A percentile compares a stretch with the other conserved stretches of the same genome.
Conservation (phyloP, 768 basidiomycete genomes). For the Lentinula aciculospora region DNA sequence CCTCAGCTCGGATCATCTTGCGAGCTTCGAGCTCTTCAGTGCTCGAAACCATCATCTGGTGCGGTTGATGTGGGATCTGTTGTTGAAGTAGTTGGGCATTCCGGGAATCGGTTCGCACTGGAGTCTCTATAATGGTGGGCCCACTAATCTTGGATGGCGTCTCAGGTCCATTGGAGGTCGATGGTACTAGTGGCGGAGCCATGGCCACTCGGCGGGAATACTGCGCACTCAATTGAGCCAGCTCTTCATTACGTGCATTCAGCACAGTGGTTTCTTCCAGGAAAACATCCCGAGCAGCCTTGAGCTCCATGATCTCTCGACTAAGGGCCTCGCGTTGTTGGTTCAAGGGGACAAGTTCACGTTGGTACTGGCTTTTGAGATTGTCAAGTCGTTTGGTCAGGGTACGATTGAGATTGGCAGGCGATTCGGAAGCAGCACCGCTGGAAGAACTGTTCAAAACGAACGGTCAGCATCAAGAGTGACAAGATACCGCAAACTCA, state of each 20-base stretch:
- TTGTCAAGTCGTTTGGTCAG: conserved; percentile 82
- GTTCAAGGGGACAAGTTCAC: conserved; percentile 80
- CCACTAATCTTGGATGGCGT: conserved; percentile 19
- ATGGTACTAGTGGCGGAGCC: conserved; percentile 9
- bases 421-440: conserved; percentile 30
- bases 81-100: conserved; percentile 6
- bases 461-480: neutral
- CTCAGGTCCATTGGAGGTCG: conserved; percentile 20
- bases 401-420: conserved; percentile 54
- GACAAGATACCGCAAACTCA: too few relatives aligned
- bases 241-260: conserved; percentile 87
- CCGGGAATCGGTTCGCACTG: conserved; percentile 15
- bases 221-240: conserved; percentile 82
- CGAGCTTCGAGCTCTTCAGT: conserved; percentile 40
- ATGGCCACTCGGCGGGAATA: conserved; percentile 76
- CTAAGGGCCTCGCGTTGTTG: conserved; percentile 73
- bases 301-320: conserved; percentile 83
- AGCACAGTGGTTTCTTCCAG: conserved; percentile 90
- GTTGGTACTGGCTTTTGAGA: conserved; percentile 82
- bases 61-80: conserved; percentile 16
- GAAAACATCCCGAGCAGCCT: conserved; percentile 78
- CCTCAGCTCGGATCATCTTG: conserved; percentile 42
- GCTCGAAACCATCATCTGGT: conserved; percentile 7
- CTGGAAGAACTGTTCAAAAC: neutral
- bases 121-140: neutral